Conservation (phyloP, 2,329 filamentous ascomycete species). For the Ilyonectria destructans region DNA sequence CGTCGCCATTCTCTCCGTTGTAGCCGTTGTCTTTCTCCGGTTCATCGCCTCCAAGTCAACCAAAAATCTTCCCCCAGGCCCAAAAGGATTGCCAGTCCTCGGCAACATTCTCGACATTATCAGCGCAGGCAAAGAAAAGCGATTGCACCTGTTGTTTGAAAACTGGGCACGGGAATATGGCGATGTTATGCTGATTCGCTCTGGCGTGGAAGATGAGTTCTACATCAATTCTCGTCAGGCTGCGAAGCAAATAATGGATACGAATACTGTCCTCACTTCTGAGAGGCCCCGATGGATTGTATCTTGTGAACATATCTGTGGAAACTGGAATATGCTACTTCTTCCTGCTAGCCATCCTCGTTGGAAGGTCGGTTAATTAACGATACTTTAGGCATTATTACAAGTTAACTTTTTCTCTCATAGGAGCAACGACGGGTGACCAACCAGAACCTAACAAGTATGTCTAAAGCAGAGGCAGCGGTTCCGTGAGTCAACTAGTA, state of each 20-base stretch:
- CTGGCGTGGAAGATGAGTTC: constrained; percentile 13
- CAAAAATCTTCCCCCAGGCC: constrained; percentile 21
- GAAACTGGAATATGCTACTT: constrained; percentile 18
- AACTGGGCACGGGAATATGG: constrained; percentile 18
- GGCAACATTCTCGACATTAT: constrained; percentile 19
- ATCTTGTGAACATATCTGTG: constrained; percentile 17
- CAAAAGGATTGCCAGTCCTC: constrained; percentile 12
- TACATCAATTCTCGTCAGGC: constrained; percentile 17
- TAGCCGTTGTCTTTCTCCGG: too few relatives aligned
- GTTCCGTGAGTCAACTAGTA: constrained; percentile 7
- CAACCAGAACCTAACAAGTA: constrained; percentile 14
- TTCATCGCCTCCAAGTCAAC: background rate
- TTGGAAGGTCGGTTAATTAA: constrained; percentile 5
- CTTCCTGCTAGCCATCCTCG: constrained; percentile 11
- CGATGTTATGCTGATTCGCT: constrained; percentile 16
- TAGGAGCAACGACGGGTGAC: constrained; percentile 21
- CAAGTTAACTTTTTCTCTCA: background rate
- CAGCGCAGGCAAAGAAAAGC: constrained; percentile 1
- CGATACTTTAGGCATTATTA: background rate
- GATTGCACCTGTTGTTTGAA: constrained; percentile 11
- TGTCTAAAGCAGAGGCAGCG: constrained; percentile 10
- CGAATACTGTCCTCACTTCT: background rate
- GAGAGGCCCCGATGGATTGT: constrained; percentile 27
- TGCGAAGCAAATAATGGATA: constrained; percentile 23
- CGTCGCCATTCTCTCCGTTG: too few relatives aligned